Evolutionary conservation across 495 filamentous ascomycete genomes (phyloP).

Genomic region (Patellaria atrata): DNA sequence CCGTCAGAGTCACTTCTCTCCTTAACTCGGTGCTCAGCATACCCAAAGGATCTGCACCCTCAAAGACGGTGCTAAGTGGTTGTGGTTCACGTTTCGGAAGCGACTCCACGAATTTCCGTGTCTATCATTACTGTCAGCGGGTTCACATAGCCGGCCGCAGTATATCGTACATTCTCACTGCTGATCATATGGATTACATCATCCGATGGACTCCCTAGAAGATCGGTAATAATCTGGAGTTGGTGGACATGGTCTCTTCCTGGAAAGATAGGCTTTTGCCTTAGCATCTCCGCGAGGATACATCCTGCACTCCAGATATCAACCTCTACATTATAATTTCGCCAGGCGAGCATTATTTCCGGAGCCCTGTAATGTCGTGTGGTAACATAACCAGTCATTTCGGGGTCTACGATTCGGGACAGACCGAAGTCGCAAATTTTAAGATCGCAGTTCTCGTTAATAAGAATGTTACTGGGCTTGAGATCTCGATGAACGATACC

Average conservation of each 20-base stretch:
- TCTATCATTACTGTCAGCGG: too few relatives aligned
- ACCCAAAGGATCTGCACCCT: conserved; percentile 81
- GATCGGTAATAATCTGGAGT: conserved; percentile 95
- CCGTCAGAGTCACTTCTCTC: background rate
- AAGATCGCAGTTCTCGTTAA: conserved; percentile 97
- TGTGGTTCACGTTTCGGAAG: conserved; percentile 83
- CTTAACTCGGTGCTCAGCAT: conserved; percentile 19
- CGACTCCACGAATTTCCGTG: conserved; percentile 87
- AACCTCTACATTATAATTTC: conserved; percentile 97
- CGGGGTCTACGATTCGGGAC: conserved; percentile 90
- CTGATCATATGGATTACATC: conserved; percentile 97
- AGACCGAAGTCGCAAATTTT: conserved; percentile 98
- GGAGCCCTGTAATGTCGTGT: conserved; percentile 95
- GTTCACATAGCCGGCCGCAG: too few relatives aligned
- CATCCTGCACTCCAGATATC: conserved; percentile 98
- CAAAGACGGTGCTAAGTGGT: conserved; percentile 77
- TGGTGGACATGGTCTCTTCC: conserved; percentile 98
- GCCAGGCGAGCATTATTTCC: conserved; percentile 99
- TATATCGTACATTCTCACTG: conserved; percentile 75
- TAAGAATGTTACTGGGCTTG: conserved; percentile 92
- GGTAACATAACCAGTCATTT: conserved; percentile 98
- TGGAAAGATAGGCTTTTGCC: conserved; percentile 91
- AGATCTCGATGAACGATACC: conserved; percentile 91
- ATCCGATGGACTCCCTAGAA: conserved; percentile 86
- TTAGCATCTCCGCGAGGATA: conserved; percentile 97